Base-by-base conservation (phyloP, 495 filamentous ascomycete genomes). In the Penicillium subrubescens region DNA sequence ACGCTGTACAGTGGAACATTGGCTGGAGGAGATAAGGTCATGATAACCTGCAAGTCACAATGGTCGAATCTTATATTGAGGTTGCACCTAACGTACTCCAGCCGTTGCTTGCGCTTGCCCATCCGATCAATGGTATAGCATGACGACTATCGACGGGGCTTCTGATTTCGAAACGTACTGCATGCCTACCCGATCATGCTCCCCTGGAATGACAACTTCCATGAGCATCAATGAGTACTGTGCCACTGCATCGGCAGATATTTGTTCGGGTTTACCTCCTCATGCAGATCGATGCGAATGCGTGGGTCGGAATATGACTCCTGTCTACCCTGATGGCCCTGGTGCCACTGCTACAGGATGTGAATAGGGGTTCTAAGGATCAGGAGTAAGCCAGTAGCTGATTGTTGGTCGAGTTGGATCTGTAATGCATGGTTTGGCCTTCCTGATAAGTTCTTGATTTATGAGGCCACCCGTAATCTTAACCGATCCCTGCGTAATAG, bases 81-180 rank as follows among this genome's bases (percentile, higher is more conserved):
- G 12, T 37, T 17, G 3, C 14, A 14, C 21, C 33, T 46, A 35
- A 41, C 25, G 8, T 7, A 17, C 10, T n/a, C 3, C 50, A 75
- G 72, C 60, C 8, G 61, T 73, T 23, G 67, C 63, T 14, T 75
- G 73, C 50, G 59, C 64, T 17, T 75, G 73, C 57, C 59, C 62
- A 17, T 6, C 50, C 3, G 57, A 70, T 54, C 68, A 75, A 57
- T 75, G 66, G 68, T 71, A 73, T 37, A 73, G 71, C 57, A 66
- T 64, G 61, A 61, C 66, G 3, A 27, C 60, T 19, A 43, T 55
- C 0, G 59, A 63, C 5, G 67, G 63, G 2, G 29, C 27, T 0
- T 63, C 63, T 8, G 35, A 33, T 14, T n/a, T 67, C 5, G 64
- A 73, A 5, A 71, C 59, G 2, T 75, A 68, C 68, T 75, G 73